These are phyloP conservation scores for Angomonas desouzai DNA, from an alignment of 208 protist genomes.

Conservation along the genomic window DNA sequence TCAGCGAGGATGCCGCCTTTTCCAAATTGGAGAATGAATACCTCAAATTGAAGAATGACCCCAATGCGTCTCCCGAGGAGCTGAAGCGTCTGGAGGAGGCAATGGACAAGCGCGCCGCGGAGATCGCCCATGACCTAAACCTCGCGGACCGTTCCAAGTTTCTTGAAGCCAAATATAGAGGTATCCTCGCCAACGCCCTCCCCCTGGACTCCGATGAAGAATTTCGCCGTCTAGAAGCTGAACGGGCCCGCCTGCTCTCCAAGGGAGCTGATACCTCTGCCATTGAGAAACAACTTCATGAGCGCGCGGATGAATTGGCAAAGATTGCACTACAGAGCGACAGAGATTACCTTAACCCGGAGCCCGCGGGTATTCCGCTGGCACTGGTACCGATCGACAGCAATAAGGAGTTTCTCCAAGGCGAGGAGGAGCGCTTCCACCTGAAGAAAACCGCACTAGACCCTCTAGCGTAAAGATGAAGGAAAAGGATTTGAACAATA, in stretches of 20 bases:
- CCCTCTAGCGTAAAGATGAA: constrained; percentile 19
- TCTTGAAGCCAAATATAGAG: constrained; percentile 19
- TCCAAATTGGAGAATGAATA: constrained; percentile 31
- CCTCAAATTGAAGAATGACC: constrained; percentile 21
- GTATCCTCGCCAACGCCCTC: constrained; percentile 25
- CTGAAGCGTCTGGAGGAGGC: constrained; percentile 26
- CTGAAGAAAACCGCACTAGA: constrained; percentile 16
- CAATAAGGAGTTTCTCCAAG: constrained; percentile 35
- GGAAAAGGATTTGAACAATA: constrained; percentile 36
- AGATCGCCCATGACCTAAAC: constrained; percentile 22
- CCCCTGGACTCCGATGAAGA: constrained; percentile 24
- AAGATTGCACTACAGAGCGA: constrained; percentile 27
- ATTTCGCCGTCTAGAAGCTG: constrained; percentile 21
- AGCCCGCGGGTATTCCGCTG: constrained; percentile 37
- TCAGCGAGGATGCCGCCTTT: constrained; percentile 44
- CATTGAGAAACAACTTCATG: constrained; percentile 38
- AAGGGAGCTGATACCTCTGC: background rate
- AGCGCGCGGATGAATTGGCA: constrained; percentile 34
- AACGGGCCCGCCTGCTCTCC: constrained; percentile 21
- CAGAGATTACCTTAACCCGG: constrained; percentile 37
- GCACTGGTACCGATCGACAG: constrained; percentile 35
- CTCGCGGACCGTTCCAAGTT: constrained; percentile 16
- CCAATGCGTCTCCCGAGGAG: constrained; percentile 16
- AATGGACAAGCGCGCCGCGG: constrained; percentile 26
- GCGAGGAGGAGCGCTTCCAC: constrained; percentile 39